phyloP scores from a whole-genome alignment of 768 basidiomycete genomes.

The Dentipellis fragilis region DNA sequence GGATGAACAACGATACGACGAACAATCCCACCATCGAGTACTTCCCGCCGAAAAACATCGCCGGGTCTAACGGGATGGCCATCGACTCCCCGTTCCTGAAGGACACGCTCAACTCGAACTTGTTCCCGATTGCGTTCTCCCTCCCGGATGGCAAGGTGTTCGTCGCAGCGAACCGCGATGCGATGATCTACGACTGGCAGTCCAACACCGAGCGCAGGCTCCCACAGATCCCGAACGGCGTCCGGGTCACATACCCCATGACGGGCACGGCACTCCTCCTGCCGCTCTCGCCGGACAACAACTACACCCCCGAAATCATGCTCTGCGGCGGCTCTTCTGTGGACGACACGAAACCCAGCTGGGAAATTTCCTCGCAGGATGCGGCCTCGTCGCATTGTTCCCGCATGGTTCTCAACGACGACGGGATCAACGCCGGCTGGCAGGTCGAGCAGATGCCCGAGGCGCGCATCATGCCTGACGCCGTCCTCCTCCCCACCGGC shows the following conservation, averaged over 20 bases:
- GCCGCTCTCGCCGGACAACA: conserved; percentile 51
- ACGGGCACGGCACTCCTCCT: conserved; percentile 65
- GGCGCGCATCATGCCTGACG: conserved; percentile 69
- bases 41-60: conserved; percentile 70
- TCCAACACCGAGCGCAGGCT: conserved; percentile 49
- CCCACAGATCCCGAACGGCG: conserved; percentile 63
- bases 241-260: conserved; percentile 81
- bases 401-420: conserved; percentile 53
- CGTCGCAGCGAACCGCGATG: conserved; percentile 69
- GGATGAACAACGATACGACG: conserved; percentile 75
- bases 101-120: conserved; percentile 70
- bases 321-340: conserved; percentile 70
- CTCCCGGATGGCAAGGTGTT: conserved; percentile 65
- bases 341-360: conserved; percentile 48
- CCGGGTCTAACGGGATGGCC: conserved; percentile 57
- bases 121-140: conserved; percentile 68
- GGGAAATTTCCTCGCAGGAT: conserved; percentile 61
- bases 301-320: conserved; percentile 59
- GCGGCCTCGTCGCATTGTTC: conserved; percentile 66
- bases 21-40: conserved; percentile 80
- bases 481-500: conserved; percentile 74
- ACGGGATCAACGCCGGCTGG: conserved; percentile 63
- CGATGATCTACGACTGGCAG: conserved; percentile 74
- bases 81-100: conserved; percentile 53
- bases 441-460: conserved; percentile 65